Percentiles rank a stretch among this genome's conserved stretches.
These are phyloP conservation scores for Daldinia eschscholtzii DNA, from an alignment of 2,329 filamentous ascomycete species.

Conservation along the genomic window DNA sequence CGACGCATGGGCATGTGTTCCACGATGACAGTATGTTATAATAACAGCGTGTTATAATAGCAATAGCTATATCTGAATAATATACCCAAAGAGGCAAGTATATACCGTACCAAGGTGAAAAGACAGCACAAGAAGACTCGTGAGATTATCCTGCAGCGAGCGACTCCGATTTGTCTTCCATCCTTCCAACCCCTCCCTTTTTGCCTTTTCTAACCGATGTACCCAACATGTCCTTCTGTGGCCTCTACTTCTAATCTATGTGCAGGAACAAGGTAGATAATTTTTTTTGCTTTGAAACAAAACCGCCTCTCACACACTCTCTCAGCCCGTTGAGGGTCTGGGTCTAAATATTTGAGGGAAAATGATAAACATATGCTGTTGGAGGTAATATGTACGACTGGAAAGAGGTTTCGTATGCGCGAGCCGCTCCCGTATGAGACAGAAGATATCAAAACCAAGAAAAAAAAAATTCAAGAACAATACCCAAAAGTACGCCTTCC, in stretches of 20 bases:
- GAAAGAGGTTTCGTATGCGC: conserved; percentile 28
- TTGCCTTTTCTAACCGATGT: conserved; percentile 43
- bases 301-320: conserved; percentile 40
- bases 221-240: conserved; percentile 28
- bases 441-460: conserved; percentile 12
- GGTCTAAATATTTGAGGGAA: conserved; percentile 36
- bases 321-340: conserved; percentile 45
- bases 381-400: conserved; percentile 41
- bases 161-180: conserved; percentile 36
- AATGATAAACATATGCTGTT: conserved; percentile 30
- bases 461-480: conserved; percentile 3
- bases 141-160: conserved; percentile 41
- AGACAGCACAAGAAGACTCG: conserved; percentile 30
- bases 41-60: conserved; percentile 32
- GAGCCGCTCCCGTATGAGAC: conserved; percentile 32
- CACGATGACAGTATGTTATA: conserved; percentile 15
- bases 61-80: conserved; percentile 30
- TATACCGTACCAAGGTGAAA: conserved; percentile 37
- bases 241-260: conserved; percentile 47
- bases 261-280: conserved; percentile 41
- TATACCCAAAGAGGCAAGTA: conserved; percentile 44
- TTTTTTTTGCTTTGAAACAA: conserved; percentile 34
- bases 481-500: conserved; percentile 24
- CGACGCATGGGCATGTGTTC: conserved; percentile 37
- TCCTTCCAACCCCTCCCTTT: conserved; percentile 12